Evolutionary conservation across 106 monocot species (phyloP), one percentile per base, ranked within the genome.

Genomic region (Amphibolis antarctica): DNA sequence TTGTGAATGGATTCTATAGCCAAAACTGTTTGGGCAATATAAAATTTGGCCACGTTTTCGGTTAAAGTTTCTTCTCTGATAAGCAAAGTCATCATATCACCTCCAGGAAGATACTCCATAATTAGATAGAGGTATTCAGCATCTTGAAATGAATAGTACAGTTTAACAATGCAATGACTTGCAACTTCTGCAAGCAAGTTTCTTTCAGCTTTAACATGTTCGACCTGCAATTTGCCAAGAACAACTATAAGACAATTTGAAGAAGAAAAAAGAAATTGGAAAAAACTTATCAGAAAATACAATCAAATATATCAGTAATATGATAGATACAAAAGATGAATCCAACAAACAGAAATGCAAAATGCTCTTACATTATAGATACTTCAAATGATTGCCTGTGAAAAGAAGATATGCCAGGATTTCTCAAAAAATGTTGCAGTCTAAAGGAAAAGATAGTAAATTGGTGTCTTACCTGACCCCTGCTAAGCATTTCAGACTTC

Each of bases 121-220:
- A 92, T 82, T 19, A 92, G 76, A 68, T 96, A 96, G 20, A 96
- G 71, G 59, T 86, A 90, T 59, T 96, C 96, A 20, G 77, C 74
- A 74, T 96, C 96, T 90, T 96, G 96, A 75, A 96, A 96, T 56
- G 96, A 96, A 74, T 96, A 96, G 67, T 96, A 96, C 4, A 96
- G 79, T 67, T 96, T 96, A 66, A 96, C 96, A 65, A 96, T 96
- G 66, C 84, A 96, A 74, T 90, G 90, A 50, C 96, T 96, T 28
- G 89, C 86, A 78, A 96, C 96, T 80, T 96, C 96, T 66, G 96
- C 90, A 67, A 96, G 86, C 53, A 96, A 75, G 57, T 96, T 96
- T 64, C 96, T 84, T 82, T 96, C 96, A 46, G 96, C 96, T 80
- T 78, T 86, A 20, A 96, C 96, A 84, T 84, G 92, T 58, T 87